Evolutionary conservation across 1,284 basidiomycete species (phyloP), one percentile per base, ranked within the genome.

Genomic region (Ceratobasidium sp.): DNA sequence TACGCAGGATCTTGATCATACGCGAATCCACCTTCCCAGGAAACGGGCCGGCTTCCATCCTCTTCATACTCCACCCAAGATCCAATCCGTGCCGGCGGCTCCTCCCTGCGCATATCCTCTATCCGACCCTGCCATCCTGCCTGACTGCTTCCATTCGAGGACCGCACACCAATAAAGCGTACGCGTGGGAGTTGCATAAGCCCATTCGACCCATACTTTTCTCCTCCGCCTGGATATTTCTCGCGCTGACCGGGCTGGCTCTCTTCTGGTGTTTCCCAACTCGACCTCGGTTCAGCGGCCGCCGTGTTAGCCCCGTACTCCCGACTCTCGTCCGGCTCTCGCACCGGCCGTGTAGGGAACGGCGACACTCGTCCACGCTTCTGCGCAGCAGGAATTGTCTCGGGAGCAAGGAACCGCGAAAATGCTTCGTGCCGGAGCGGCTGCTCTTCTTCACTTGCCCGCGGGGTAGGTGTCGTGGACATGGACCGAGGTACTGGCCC

Each of bases 91-190:
- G 46, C 5, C 25, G 61, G 44, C 11, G 61, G 48, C 49, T 25
- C 48, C 12, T 28, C 48, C 2, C 38, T 53, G 48, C 48, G 33
- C 63, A 66, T 66, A 23, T 66, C 64, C 25, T 58, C 64, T 40
- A 69, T 56, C 64, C 64, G 64, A 28, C 51, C 64, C 64, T 69
- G 64, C 64, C 64, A 69, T 8, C 48, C 64, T 18, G 64, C 53
- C 63, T 69, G 66, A 12, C 66, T 59, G 42, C 66, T 69, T 40
- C 66, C 66, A 59, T 59, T 69, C 53, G 66, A 69, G 3, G 54
- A 69, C 11, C 66, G 54, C 40, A 69, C 66, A 46, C 66, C 66
- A 46, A 69, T 69, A 59, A 69, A 59, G 4, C 66, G 66, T 21
- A 69, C 54, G 23, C 66, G 54, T 18, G 54, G 66, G 30, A 59